Evolutionary conservation across 2,329 filamentous ascomycete genomes (phyloP).

Genomic region (Botrytis galanthina): DNA sequence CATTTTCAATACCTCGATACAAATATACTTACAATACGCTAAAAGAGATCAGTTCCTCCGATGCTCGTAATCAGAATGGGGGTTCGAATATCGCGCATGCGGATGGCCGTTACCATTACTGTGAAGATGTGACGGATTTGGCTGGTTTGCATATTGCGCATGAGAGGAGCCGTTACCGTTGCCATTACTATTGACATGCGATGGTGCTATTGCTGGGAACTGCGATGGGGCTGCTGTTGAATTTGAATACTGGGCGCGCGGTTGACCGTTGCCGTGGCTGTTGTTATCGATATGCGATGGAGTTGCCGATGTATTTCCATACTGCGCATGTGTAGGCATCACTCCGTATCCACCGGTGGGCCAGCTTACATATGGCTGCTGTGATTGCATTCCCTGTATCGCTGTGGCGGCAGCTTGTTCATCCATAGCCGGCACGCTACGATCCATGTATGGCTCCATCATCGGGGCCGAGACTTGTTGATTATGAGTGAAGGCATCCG

Average conservation of each 20-base stretch:
- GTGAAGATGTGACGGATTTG: not conserved
- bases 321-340: not conserved
- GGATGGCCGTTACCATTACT: not conserved
- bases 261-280: not conserved
- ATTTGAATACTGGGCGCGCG: not conserved
- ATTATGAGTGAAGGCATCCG: not conserved
- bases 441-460: not conserved
- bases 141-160: not conserved
- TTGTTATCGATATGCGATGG: not conserved
- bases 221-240: not conserved
- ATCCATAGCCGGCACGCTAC: not conserved
- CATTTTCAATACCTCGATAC: not conserved
- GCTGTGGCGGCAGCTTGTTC: not conserved
- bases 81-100: not conserved
- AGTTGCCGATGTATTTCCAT: not conserved
- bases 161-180: too few relatives aligned
- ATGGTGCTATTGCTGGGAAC: not conserved
- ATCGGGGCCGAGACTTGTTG: slow-evolving; percentile 3
- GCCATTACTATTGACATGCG: not conserved
- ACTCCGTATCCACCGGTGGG: slow-evolving; percentile 1
- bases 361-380: slow-evolving; percentile 10
- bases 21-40: not conserved
- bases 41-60: not conserved
- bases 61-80: not conserved
- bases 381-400: not conserved